A percentile compares a stretch with the other conserved stretches of the same genome.
Evolutionary conservation across 352 stramenopile species (phyloP).

Genomic region (Phytopythium aichiense): DNA sequence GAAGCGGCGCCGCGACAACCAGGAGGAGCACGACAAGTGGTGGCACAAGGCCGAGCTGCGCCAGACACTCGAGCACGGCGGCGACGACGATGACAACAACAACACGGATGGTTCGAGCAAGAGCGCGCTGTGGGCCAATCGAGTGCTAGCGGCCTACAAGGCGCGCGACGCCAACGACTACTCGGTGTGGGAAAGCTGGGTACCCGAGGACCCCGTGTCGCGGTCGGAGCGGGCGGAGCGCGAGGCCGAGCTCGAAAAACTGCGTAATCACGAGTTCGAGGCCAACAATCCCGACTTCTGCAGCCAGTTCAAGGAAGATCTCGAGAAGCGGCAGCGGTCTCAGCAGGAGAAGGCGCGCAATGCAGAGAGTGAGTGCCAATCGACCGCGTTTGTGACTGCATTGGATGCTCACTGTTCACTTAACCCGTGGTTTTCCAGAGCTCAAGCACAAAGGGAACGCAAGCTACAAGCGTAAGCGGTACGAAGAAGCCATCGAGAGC

Average conservation of each 20-base stretch:
- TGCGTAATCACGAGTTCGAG: constrained; percentile 72
- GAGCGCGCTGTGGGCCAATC: constrained; percentile 42
- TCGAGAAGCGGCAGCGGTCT: constrained; percentile 50
- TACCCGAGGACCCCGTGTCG: constrained; percentile 63
- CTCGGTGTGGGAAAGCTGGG: constrained; percentile 73
- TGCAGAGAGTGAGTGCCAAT: constrained; percentile 42
- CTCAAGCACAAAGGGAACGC: constrained; percentile 53
- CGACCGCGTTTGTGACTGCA: no score
- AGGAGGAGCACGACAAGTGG: constrained; percentile 63
- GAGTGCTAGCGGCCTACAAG: constrained; percentile 65
- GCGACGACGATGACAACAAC: constrained; percentile 4
- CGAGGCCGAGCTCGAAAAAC: constrained; percentile 49
- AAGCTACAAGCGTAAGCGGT: constrained; percentile 58
- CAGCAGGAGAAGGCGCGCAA: constrained; percentile 45
- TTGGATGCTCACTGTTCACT: no score
- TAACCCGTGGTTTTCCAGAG: constrained; percentile 19
- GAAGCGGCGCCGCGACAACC: constrained; percentile 32
- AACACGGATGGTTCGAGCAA: constrained; percentile 11
- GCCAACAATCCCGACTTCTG: constrained; percentile 76
- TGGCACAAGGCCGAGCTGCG: constrained; percentile 62
- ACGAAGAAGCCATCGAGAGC: constrained; percentile 39
- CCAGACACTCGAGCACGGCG: constrained; percentile 26
- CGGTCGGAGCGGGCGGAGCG: constrained; percentile 54
- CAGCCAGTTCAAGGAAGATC: constrained; percentile 70
- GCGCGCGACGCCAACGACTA: constrained; percentile 78